A percentile compares a stretch with the other conserved stretches of the same genome.
Evolutionary conservation across 768 basidiomycete genomes (phyloP).

Genomic region (Agaricus bisporus): DNA sequence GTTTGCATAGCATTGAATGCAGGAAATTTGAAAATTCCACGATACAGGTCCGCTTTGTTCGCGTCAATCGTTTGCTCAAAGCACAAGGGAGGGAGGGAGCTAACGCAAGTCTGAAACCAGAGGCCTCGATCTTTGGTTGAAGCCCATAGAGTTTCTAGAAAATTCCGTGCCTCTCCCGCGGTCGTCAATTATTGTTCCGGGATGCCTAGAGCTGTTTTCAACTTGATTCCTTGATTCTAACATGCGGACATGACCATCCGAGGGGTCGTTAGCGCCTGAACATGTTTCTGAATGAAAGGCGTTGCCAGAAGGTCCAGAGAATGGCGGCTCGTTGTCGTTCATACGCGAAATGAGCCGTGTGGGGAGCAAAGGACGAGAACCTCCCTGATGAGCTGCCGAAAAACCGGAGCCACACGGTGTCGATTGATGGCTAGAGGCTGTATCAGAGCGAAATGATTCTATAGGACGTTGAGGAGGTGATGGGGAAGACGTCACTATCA

Average conservation of each 20-base stretch:
- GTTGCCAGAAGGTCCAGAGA: too few relatives aligned
- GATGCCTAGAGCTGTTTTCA: too few relatives aligned
- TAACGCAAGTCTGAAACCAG: constrained; percentile 71
- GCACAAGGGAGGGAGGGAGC: constrained; percentile 14
- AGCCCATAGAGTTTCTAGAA: too few relatives aligned
- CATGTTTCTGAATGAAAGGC: too few relatives aligned
- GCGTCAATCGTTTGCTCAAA: constrained; percentile 7
- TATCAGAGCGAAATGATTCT: not conserved
- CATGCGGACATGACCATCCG: too few relatives aligned
- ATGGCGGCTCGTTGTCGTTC: too few relatives aligned
- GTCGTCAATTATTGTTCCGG: too few relatives aligned
- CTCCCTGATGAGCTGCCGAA: not conserved
- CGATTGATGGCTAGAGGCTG: not conserved
- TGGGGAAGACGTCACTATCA: constrained; percentile 25
- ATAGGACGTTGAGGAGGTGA: constrained; percentile 24
- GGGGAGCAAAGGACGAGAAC: too few relatives aligned
- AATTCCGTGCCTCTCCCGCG: too few relatives aligned
- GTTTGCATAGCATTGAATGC: constrained; percentile 93
- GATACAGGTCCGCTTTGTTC: constrained; percentile 71
- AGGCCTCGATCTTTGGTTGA: constrained; percentile 32
- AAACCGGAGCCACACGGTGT: not conserved
- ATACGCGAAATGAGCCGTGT: too few relatives aligned
- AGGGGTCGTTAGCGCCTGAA: too few relatives aligned
- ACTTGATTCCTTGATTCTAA: too few relatives aligned
- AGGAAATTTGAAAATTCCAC: constrained; percentile 79